Percentiles rank a stretch among this genome's conserved stretches.
Evolutionary conservation across 805 yeast species (phyloP).

Genomic region (Sugiyamaella americana): DNA sequence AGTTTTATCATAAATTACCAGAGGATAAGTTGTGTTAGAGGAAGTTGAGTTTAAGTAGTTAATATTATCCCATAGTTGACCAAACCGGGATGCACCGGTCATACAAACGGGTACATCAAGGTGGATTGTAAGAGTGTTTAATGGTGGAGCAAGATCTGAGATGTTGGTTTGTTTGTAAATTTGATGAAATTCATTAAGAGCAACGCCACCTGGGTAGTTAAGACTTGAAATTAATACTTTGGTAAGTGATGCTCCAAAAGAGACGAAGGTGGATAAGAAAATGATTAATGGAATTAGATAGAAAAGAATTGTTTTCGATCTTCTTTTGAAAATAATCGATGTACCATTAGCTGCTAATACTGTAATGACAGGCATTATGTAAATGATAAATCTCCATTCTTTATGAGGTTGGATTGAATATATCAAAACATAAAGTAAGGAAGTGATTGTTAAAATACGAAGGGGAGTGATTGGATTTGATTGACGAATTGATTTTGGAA

Average conservation of each 20-base stretch:
- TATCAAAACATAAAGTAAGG: slow-evolving; percentile 48
- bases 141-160: slow-evolving; percentile 15
- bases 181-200: slow-evolving; percentile 49
- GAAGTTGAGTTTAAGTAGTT: slow-evolving; percentile 19
- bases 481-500: neutral
- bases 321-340: slow-evolving; percentile 21
- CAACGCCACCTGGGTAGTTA: slow-evolving; percentile 89
- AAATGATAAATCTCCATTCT: slow-evolving; percentile 87
- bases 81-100: slow-evolving; percentile 80
- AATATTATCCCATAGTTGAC: slow-evolving; percentile 42
- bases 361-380: slow-evolving; percentile 64
- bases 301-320: slow-evolving; percentile 4
- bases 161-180: neutral
- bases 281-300: slow-evolving; percentile 18
- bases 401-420: slow-evolving; percentile 86
- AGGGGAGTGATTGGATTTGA: neutral
- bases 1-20: slow-evolving; percentile 63
- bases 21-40: neutral
- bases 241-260: slow-evolving; percentile 39
- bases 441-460: slow-evolving; percentile 39
- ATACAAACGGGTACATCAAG: slow-evolving; percentile 76
- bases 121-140: slow-evolving; percentile 46
- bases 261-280: slow-evolving; percentile 29
- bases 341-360: slow-evolving; percentile 60
- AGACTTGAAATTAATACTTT: slow-evolving; percentile 59